These are phyloP conservation scores for Hemileia vastatrix DNA, from an alignment of 1,284 basidiomycete species.

Conservation along the genomic window DNA sequence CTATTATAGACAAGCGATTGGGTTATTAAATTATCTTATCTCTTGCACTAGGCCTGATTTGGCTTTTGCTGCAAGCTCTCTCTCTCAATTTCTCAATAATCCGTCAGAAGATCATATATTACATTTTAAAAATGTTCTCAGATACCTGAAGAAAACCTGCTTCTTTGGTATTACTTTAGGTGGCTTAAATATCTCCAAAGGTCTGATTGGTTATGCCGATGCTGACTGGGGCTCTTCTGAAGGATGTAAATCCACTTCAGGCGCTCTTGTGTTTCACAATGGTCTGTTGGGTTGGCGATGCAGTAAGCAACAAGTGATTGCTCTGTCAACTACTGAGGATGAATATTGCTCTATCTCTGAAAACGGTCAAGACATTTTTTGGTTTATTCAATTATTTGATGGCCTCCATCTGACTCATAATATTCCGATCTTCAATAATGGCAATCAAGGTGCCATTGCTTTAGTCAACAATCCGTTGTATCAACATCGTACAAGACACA, in stretches of 20 bases:
- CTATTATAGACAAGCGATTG: conserved; percentile 1
- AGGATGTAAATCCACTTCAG: no score
- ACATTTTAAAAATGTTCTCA: neutral
- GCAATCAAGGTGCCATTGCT: neutral
- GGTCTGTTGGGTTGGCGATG: no score
- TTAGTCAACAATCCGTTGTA: neutral
- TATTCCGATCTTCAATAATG: no score
- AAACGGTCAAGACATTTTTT: neutral
- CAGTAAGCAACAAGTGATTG: no score
- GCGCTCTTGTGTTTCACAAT: no score
- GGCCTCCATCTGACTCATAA: no score
- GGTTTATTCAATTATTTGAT: neutral
- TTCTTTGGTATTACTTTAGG: neutral
- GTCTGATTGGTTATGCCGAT: neutral
- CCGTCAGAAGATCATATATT: neutral
- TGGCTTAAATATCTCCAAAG: no score
- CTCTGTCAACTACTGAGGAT: no score
- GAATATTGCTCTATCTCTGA: neutral
- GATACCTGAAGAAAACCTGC: neutral
- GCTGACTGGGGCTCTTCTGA: no score
- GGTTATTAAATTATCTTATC: conserved; percentile 1
- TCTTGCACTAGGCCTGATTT: conserved; percentile 11
- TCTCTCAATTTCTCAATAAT: neutral
- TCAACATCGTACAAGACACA: neutral
- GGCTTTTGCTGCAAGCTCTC: neutral